A percentile compares a stretch with the other conserved stretches of the same genome.
Evolutionary conservation across 805 yeast genomes (phyloP).

Genomic region (Metschnikowia dekortorum): DNA sequence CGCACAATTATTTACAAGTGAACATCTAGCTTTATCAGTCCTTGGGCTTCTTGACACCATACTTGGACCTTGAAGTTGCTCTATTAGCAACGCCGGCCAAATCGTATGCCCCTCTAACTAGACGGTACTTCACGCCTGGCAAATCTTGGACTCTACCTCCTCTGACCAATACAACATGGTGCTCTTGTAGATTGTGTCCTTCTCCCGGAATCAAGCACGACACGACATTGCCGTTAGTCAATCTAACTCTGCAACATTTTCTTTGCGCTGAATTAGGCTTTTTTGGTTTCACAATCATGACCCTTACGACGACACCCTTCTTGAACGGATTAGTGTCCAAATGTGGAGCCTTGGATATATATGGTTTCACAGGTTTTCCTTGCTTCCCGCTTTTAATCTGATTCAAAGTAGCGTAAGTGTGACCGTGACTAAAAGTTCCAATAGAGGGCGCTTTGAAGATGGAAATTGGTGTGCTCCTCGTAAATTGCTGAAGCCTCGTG

Average conservation of each 20-base stretch:
- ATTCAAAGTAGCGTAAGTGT: constrained; percentile 65
- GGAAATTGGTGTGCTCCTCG: constrained; percentile 9
- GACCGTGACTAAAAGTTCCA: constrained; percentile 25
- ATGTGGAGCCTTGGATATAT: constrained; percentile 67
- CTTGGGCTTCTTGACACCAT: constrained; percentile 86
- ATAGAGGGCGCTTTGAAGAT: constrained; percentile 16
- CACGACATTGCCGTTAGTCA: constrained; percentile 82
- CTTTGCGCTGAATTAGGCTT: constrained; percentile 98
- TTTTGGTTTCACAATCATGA: constrained; percentile 94
- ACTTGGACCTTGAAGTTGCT: constrained; percentile 82
- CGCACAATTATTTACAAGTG: constrained; percentile 5
- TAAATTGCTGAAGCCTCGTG: constrained; percentile 3
- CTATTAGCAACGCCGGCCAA: constrained; percentile 93
- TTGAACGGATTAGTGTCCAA: constrained; percentile 77
- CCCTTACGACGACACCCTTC: constrained; percentile 90
- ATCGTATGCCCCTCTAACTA: constrained; percentile 90
- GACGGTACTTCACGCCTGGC: constrained; percentile 95
- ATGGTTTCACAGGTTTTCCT: constrained; percentile 47
- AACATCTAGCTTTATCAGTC: constrained; percentile 4
- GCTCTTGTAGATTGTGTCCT: constrained; percentile 98
- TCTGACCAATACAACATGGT: constrained; percentile 89
- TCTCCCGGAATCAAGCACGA: constrained; percentile 97
- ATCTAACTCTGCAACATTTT: constrained; percentile 91
- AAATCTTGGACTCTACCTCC: constrained; percentile 99
- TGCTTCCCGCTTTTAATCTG: constrained; percentile 68